Evolutionary conservation across 495 filamentous ascomycete genomes (phyloP).

Genomic region (Viridothelium virens): DNA sequence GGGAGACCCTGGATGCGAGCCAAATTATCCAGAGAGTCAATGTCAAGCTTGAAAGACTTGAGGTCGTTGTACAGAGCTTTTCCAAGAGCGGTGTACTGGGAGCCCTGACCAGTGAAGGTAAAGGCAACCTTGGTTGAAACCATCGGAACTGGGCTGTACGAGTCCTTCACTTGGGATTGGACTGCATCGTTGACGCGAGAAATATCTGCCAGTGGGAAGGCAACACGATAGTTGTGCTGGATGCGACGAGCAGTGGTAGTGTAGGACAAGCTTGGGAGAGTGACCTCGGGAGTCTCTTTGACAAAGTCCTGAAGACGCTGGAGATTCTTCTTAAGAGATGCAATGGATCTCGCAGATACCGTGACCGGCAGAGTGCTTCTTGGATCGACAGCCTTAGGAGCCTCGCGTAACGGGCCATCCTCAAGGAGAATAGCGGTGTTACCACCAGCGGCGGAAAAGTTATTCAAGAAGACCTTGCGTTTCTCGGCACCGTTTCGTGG

Average conservation of each 20-base stretch:
- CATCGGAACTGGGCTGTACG: constrained; percentile 40
- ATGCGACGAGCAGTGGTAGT: constrained; percentile 41
- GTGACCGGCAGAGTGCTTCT: constrained; percentile 44
- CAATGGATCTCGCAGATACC: constrained; percentile 48
- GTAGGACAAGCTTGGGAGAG: constrained; percentile 38
- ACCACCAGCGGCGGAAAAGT: constrained; percentile 40
- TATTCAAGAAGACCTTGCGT: constrained; percentile 53
- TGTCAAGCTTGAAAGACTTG: constrained; percentile 58
- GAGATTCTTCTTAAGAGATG: constrained; percentile 50
- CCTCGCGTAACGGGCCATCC: constrained; percentile 42
- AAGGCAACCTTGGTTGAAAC: constrained; percentile 44
- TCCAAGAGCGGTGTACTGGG: constrained; percentile 57
- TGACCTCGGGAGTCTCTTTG: constrained; percentile 41
- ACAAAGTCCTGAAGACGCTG: constrained; percentile 45
- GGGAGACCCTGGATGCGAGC: constrained; percentile 62
- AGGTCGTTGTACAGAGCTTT: constrained; percentile 60
- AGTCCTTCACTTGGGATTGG: constrained; percentile 36
- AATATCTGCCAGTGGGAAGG: constrained; percentile 35
- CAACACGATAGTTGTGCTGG: constrained; percentile 41
- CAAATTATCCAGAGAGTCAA: constrained; percentile 63
- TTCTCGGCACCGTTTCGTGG: constrained; percentile 52
- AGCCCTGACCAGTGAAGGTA: constrained; percentile 47
- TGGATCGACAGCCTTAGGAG: constrained; percentile 45
- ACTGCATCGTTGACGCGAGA: constrained; percentile 34
- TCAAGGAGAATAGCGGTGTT: constrained; percentile 45